Base-by-base conservation (phyloP, 2,329 filamentous ascomycete genomes). In the Plectosphaerella plurivora region DNA sequence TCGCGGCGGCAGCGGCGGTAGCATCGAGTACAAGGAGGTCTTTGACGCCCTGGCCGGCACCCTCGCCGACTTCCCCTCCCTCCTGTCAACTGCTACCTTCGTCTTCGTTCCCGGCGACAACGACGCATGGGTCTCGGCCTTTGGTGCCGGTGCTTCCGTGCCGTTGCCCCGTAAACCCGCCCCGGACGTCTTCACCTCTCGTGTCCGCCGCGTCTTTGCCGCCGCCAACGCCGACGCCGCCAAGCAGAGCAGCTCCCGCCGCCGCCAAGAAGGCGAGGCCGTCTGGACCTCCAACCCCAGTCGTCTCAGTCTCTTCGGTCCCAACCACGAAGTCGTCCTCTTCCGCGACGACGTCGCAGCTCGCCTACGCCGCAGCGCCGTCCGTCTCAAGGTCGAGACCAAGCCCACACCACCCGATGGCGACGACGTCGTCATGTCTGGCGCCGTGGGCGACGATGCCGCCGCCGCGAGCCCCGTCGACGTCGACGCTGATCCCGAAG, bases 21-120 rank as follows among this genome's bases (percentile, higher is more conserved):
- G 89, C 68, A 92, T 97, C 60, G 91, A 96, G 71, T 97, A 96
- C 74, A 97, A 97, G 73, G 94, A 97, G 70, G 87, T 89, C 66
- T 97, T 97, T 67, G 91, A 99, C 70, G 83, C 86, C 9, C 80
- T 99, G 12, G 93, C 94, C 3, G 84, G 86, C 2, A 80, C 90
- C 1, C 78, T 99, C 6, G 79, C 89, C 8, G 91, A 97, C 59
- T 97, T 91, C 63, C 90, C 91, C 3, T 78, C 81, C 1, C 79
- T 99, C 14, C 79, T 97, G 44, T 86, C 87, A 52, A 81, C 82
- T 24, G 87, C 89, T 5, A 93, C 89, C 0, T 96, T 97, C 66
- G 77, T 96, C 33, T 96, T 99, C 64, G 88, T 97, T 0, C 94
- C 94, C 0, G 94, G 94, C 28, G 93, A 97, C 70, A 96, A 97